Base-by-base conservation (phyloP, 176 grass and related monocot genomes). In the Leersia perrieri region DNA sequence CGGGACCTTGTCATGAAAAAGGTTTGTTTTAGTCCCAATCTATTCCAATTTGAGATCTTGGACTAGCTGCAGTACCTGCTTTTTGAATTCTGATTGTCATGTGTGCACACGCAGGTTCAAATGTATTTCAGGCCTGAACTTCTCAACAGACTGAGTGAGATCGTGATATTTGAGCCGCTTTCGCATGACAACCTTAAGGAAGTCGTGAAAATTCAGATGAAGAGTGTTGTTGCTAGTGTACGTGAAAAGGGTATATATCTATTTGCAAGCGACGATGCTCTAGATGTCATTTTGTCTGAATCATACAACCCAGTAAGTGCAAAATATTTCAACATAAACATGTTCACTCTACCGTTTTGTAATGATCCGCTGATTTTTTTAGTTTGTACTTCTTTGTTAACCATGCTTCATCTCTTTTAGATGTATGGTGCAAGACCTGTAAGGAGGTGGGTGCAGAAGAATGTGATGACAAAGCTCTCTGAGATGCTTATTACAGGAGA, bases 91-190 rank as follows among this genome's bases (percentile, higher is more conserved):
- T 69, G 65, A 4, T 34, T 30, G 22, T 26, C 44, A 26, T 68
- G 5, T 40, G 5, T 30, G 2, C 69, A 38, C 11, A 20, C 63
- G 31, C 79, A 93, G 91, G 83, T 84, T 36, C 82, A 75, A 18
- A 80, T 81, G 33, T 67, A 84, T 33, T 87, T 93, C 66, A 93
- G 38, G 42, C 91, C 87, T 72, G 91, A 93, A 60, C 69, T 93
- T 31, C 84, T 93, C 5, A 84, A 84, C 42, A 72, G 91, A 65
- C 18, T 93, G 7, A 85, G 75, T 33, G 87, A 93, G 83, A 32
- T 87, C 63, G 91, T 93, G 60, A 36, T 93, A 35, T 93, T 93
- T 18, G 72, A 89, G 78, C 87, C 87, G 6, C 23, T 93, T 16
- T 73, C 84, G 0, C 57, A 70, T 27, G 84, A 90, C 25, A 82